phyloP scores from a whole-genome alignment of 306 rosid species.

The Hippophae gyantsensis region DNA sequence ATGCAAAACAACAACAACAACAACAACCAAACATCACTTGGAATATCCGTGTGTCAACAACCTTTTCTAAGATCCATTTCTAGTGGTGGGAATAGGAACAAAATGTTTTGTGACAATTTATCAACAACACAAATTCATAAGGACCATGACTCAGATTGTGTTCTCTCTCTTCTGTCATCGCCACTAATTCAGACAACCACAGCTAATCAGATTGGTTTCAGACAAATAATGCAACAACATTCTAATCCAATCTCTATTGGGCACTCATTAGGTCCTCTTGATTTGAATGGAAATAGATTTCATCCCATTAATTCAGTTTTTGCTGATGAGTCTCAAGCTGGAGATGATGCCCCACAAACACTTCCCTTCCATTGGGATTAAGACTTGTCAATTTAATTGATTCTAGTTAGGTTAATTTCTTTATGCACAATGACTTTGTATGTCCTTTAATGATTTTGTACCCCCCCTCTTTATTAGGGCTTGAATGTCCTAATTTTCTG shows the following conservation, averaged over 20 bases:
- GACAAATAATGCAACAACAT: conserved; percentile 30
- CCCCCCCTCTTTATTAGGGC: too few relatives aligned
- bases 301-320: conserved; percentile 48
- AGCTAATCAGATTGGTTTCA: conserved; percentile 29
- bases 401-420: background rate
- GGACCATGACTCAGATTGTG: conserved; percentile 57
- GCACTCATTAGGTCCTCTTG: conserved; percentile 39
- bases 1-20: conserved; percentile 28
- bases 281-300: conserved; percentile 34
- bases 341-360: conserved; percentile 40
- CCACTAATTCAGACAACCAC: conserved; percentile 49
- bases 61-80: conserved; percentile 33
- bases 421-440: conserved; percentile 9
- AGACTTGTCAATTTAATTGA: background rate
- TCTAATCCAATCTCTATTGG: conserved; percentile 33
- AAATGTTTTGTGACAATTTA: conserved; percentile 36
- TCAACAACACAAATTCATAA: conserved; percentile 29
- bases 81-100: conserved; percentile 25
- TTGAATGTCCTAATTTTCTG: too few relatives aligned
- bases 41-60: conserved; percentile 38
- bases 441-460: background rate
- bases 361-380: conserved; percentile 78
- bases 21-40: conserved; percentile 21
- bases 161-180: conserved; percentile 99
- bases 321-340: conserved; percentile 40